Base-by-base conservation (phyloP, 257 asterid genomes). In the Knoxia roxburghii region DNA sequence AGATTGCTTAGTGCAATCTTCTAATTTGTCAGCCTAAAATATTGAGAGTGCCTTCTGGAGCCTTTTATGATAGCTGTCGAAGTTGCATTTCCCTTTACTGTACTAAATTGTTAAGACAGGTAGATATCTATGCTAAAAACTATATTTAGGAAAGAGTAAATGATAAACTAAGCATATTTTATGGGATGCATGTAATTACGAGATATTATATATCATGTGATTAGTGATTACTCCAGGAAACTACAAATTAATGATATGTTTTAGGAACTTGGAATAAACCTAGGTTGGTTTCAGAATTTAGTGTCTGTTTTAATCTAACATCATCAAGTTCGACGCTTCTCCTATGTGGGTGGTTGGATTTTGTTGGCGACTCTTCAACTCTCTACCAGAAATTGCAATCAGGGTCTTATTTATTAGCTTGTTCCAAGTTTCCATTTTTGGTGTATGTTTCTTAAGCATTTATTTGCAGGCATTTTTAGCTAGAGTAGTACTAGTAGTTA, bases 241-340 rank as follows among this genome's bases (percentile, higher is more conserved):
- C n/a, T n/a, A n/a, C n/a, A n/a, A 50, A 5, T 50, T 26, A 20
- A 50, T 5, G 27, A 21, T 12, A 11, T 18, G 6, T 3, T 37
- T n/a, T n/a, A n/a, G n/a, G 41, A 3, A 37, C 9, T 37, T 48
- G 37, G 60, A 0, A 0, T 7, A 26, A 8, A 7, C 18, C 18
- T 26, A 13, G 55, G 52, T 33, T 48, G 40, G 69, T 32, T 30
- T 30, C 46, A 64, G 57, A 64, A 64, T 48, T 27, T n/a, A 48
- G 29, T n/a, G n/a, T 51, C 58, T 35, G 32, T 17, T 64, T 48
- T 23, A 20, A 18, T 17, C 14, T 7, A 32, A 46, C 4, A 37
- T 18, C 26, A 64, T 64, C 56, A 49, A 45, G 39, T 26, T 17
- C 35, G 27, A 0, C 24, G 23, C 12, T n/a, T 15, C 43, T 17